These are phyloP conservation scores for Paratinospora sagittata DNA, from an alignment of 164 flowering plant species.

Conservation along the genomic window DNA sequence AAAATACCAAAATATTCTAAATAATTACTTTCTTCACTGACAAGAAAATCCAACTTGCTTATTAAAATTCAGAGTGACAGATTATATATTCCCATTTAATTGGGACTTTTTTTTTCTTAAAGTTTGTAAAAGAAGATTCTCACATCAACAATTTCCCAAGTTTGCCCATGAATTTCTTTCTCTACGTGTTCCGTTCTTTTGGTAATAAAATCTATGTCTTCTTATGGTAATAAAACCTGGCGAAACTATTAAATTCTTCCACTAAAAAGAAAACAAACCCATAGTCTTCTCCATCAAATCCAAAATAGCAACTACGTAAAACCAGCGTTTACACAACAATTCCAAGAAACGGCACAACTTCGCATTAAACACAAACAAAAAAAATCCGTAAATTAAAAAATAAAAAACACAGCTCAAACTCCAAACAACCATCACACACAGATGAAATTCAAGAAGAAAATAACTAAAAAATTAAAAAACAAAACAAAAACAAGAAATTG, in stretches of 20 bases:
- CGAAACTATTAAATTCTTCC: background rate
- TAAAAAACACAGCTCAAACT: background rate
- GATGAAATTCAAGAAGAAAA: too few relatives aligned
- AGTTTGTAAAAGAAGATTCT: background rate
- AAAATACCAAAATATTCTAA: background rate
- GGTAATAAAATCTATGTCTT: too few relatives aligned
- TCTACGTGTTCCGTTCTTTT: too few relatives aligned
- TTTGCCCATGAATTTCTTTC: too few relatives aligned
- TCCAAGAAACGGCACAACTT: too few relatives aligned
- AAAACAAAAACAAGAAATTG: background rate
- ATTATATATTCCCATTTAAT: background rate
- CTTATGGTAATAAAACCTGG: background rate
- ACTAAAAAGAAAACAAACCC: background rate
- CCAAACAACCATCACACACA: background rate
- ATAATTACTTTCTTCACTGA: background rate
- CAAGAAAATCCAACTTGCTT: background rate
- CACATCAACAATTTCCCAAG: background rate
- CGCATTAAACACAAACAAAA: too few relatives aligned
- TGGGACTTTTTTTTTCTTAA: background rate
- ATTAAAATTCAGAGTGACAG: background rate
- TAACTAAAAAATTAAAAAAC: background rate
- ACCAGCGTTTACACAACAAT: too few relatives aligned
- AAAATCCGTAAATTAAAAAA: background rate
- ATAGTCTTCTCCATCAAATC: background rate
- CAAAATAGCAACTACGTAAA: background rate